Evolutionary conservation across 1,284 basidiomycete genomes (phyloP).

Genomic region (Cryptococcus sp.): DNA sequence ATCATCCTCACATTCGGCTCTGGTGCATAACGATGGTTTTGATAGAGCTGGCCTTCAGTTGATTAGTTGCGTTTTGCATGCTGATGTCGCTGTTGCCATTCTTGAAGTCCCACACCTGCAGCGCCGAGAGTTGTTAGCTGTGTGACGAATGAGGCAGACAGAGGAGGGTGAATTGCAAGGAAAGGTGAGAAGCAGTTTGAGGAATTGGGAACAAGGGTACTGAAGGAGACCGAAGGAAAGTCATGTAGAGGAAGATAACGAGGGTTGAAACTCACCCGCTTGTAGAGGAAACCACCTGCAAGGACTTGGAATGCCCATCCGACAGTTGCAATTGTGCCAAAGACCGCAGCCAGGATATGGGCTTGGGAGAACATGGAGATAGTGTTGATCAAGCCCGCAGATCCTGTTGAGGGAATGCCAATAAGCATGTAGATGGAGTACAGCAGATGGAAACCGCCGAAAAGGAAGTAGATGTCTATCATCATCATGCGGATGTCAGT

Average conservation of each 20-base stretch:
- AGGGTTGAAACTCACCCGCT: constrained; percentile 29
- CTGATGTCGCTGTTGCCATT: constrained; percentile 51
- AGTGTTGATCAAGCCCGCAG: constrained; percentile 91
- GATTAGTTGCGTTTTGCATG: constrained; percentile 44
- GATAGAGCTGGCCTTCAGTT: constrained; percentile 46
- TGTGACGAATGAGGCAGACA: not conserved
- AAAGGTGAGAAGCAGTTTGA: no score
- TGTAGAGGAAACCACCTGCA: constrained; percentile 50
- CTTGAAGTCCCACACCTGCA: constrained; percentile 52
- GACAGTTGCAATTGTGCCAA: constrained; percentile 75
- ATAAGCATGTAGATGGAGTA: constrained; percentile 87
- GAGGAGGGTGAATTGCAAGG: no score
- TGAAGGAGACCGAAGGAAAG: no score
- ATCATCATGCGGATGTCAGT: constrained; percentile 15
- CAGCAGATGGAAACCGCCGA: constrained; percentile 87
- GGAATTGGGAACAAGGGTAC: no score
- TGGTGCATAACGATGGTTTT: constrained; percentile 48
- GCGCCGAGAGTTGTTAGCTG: not conserved
- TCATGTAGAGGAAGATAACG: no score
- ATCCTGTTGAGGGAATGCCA: constrained; percentile 84
- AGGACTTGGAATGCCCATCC: constrained; percentile 81
- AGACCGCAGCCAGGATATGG: constrained; percentile 68
- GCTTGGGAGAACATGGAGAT: constrained; percentile 68
- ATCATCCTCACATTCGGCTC: constrained; percentile 27
- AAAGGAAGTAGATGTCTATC: constrained; percentile 90